Evolutionary conservation across 148 eudicot genomes (phyloP).

Genomic region (Chenopodium suecicum): DNA sequence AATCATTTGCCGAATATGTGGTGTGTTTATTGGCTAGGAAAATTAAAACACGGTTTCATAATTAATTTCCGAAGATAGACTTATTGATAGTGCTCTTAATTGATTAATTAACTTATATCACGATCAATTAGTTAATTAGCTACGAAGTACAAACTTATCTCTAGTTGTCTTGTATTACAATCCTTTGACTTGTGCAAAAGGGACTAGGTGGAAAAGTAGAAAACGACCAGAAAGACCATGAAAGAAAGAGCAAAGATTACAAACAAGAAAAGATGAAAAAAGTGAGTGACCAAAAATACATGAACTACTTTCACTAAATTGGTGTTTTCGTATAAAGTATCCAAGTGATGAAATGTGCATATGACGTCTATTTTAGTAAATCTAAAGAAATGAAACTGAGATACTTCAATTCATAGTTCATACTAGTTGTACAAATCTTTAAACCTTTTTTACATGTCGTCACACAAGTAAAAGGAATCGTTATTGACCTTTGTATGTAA

Average conservation of each 20-base stretch:
- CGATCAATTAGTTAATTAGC: neutral
- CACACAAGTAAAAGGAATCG: neutral
- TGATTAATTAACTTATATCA: neutral
- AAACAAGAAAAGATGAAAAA: neutral
- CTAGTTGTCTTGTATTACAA: neutral
- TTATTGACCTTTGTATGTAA: neutral
- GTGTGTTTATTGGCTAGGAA: no score
- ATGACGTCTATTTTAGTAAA: neutral
- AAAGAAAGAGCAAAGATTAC: neutral
- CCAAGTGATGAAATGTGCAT: conserved; percentile 8
- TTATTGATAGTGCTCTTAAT: neutral
- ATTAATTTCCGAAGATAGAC: no score
- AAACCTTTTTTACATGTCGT: neutral
- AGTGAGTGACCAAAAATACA: neutral
- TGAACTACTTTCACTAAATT: conserved; percentile 13
- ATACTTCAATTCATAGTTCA: neutral
- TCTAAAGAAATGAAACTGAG: neutral
- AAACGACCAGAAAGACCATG: neutral
- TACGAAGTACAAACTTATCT: neutral
- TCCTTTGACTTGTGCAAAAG: conserved; percentile 1
- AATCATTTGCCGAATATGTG: no score
- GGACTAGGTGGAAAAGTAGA: neutral
- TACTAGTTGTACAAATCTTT: neutral
- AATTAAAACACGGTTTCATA: no score
- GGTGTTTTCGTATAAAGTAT: conserved; percentile 13